Conservation (phyloP, 164 flowering plant species). For the Dillenia suffruticosa region DNA sequence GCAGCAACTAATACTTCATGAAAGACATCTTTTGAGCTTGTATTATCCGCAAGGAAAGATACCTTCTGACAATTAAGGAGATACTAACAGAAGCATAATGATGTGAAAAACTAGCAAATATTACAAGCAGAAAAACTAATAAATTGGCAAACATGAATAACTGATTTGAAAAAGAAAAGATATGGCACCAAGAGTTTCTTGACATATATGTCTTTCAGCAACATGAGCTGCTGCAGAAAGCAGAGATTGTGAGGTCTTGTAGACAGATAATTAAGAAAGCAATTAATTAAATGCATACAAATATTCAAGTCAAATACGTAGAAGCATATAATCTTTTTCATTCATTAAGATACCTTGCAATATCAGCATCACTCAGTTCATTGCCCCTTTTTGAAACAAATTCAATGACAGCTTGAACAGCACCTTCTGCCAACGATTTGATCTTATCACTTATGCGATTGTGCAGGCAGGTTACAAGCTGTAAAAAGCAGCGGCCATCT, state of each 20-base stretch:
- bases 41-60: slow-evolving; percentile 85
- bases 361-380: slow-evolving; percentile 73
- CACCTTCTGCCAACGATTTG: slow-evolving; percentile 93
- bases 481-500: slow-evolving; percentile 15
- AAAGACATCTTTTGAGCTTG: slow-evolving; percentile 68
- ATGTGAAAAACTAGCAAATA: not conserved
- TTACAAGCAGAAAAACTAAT: not conserved
- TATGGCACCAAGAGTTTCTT: slow-evolving; percentile 91
- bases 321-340: too few species aligned
- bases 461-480: too few species aligned
- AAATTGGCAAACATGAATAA: not conserved
- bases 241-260: slow-evolving; percentile 89
- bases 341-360: slow-evolving; percentile 54
- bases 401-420: slow-evolving; percentile 83
- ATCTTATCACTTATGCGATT: too few species aligned
- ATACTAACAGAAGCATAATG: slow-evolving; percentile 4
- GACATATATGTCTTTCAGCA: slow-evolving; percentile 82
- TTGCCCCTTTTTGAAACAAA: slow-evolving; percentile 70
- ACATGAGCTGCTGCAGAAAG: slow-evolving; percentile 68
- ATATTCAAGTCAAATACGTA: too few species aligned
- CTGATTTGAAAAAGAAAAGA: slow-evolving; percentile 34
- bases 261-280: slow-evolving; percentile 3
- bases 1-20: slow-evolving; percentile 82
- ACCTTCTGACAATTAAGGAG: slow-evolving; percentile 58
- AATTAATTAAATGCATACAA: too few species aligned